A percentile compares a stretch with the other conserved stretches of the same genome.
phyloP scores from a whole-genome alignment of 2,329 filamentous ascomycete species.

The Stagonosporopsis tanaceti region DNA sequence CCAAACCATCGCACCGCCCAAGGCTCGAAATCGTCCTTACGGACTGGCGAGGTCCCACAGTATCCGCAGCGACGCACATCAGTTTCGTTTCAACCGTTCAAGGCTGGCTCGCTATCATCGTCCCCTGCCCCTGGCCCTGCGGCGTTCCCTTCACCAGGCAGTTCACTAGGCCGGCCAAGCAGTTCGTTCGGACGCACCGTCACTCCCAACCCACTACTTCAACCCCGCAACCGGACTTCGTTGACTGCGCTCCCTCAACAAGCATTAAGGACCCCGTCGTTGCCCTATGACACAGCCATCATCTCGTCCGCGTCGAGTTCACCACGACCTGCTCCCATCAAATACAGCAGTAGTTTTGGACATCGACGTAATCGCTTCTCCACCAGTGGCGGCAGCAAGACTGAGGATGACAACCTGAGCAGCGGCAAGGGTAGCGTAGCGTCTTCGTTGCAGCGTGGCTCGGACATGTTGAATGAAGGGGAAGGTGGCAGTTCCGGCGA shows the following conservation, averaged over 20 bases:
- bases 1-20: conserved; percentile 56
- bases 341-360: conserved; percentile 94
- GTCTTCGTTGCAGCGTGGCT: conserved; percentile 76
- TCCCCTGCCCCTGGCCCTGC: conserved; percentile 71
- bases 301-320: conserved; percentile 76
- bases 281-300: conserved; percentile 67
- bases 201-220: conserved; percentile 45
- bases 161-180: conserved; percentile 35
- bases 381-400: conserved; percentile 74
- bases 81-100: conserved; percentile 94
- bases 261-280: conserved; percentile 71
- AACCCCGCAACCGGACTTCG: conserved; percentile 74
- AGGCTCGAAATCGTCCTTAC: conserved; percentile 59
- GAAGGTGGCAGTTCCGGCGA: conserved; percentile 69
- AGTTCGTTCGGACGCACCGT: conserved; percentile 33
- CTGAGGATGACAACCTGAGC: conserved; percentile 77
- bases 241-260: conserved; percentile 78
- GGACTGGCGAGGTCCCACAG: conserved; percentile 59
- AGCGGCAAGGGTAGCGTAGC: conserved; percentile 81
- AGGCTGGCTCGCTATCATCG: conserved; percentile 91
- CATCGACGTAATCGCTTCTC: conserved; percentile 82
- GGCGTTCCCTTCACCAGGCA: conserved; percentile 59
- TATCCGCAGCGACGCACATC: conserved; percentile 75
- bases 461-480: conserved; percentile 77
- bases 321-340: conserved; percentile 78